phyloP scores from a whole-genome alignment of 257 asterid genomes.

The Cruciata laevipes region DNA sequence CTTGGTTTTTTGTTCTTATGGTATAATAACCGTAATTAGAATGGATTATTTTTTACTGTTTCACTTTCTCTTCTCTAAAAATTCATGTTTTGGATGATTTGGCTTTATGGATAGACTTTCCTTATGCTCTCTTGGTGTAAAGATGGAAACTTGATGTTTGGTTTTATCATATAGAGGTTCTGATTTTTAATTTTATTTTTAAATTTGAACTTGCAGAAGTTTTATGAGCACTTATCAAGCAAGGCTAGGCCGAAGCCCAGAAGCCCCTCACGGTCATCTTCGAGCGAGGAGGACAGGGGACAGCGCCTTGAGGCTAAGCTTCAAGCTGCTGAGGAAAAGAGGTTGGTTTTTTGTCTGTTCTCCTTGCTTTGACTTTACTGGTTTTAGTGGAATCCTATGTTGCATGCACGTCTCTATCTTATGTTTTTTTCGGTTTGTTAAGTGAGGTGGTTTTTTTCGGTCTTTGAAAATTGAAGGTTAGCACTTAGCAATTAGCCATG shows the following conservation, averaged over 20 bases:
- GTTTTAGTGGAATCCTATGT: conserved; percentile 10
- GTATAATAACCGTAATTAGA: background rate
- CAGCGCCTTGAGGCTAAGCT: conserved; percentile 98
- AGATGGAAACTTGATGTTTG: background rate
- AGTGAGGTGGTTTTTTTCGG: background rate
- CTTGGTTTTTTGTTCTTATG: background rate
- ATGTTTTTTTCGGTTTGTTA: background rate
- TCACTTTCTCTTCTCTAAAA: background rate
- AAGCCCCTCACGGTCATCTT: conserved; percentile 68
- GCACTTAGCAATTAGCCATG: conserved; percentile 7
- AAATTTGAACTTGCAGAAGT: conserved; percentile 41
- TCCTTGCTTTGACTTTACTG: background rate
- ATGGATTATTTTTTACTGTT: background rate
- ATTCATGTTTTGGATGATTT: background rate
- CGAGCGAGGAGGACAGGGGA: conserved; percentile 71
- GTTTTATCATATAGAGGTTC: background rate
- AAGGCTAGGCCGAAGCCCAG: conserved; percentile 85
- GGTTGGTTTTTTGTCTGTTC: conserved; percentile 31
- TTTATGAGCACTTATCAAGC: conserved; percentile 73
- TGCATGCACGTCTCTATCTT: background rate
- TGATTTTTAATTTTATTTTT: background rate
- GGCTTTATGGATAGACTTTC: background rate
- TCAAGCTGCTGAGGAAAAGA: conserved; percentile 90
- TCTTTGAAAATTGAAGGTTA: conserved; percentile 5
- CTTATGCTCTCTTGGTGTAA: background rate